Base-by-base conservation (phyloP, 495 filamentous ascomycete genomes). In the Achaetomiella virescens region DNA sequence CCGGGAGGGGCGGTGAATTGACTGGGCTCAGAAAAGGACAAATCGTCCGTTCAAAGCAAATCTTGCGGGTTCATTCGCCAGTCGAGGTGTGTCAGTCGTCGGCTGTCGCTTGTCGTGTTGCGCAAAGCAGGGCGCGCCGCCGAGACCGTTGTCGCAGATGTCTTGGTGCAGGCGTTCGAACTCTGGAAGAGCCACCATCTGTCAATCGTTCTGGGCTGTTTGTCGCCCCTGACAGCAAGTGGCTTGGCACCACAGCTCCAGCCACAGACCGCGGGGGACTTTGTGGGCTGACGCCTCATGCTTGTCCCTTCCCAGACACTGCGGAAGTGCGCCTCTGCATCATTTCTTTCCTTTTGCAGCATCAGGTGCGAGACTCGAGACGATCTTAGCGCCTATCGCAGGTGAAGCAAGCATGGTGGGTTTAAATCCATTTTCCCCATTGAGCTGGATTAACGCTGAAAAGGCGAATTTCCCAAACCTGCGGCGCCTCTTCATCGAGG, bases 401-500 rank as follows among this genome's bases (percentile, higher is more conserved):
- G 38, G 38, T n/a, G 38, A 41, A 22, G 7, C 5, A 18, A 40
- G 14, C 20, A 53, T 46, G 42, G 52, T 46, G 18, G 12, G n/a
- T n/a, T n/a, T n/a, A n/a, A n/a, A 31, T 33, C 5, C 17, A 20
- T 14, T 31, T 9, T 54, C 6, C 42, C 37, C 4, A 2, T 11
- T 11, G 12, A 6, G 38, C 6, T 14, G 25, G 37, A 6, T 18
- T 47, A 40, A 45, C 18, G 41, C 27, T 12, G 9, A 25, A 11
- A 59, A 88, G 90, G 88, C 86, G 59, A 93, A 87, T 71, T 85
- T 98, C 47, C 93, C 93, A 40, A 98, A 98, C 69, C 81, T 98
- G 36, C 86, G 93, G 42, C 91, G 93, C 24, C 84, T 98, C 49
- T 97, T 98, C 70, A 95, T 97, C 48, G 91, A 96, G 73, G 90